Evolutionary conservation across 305 asterid genomes (phyloP).

Genomic region (Solanum aculeatissimum): DNA sequence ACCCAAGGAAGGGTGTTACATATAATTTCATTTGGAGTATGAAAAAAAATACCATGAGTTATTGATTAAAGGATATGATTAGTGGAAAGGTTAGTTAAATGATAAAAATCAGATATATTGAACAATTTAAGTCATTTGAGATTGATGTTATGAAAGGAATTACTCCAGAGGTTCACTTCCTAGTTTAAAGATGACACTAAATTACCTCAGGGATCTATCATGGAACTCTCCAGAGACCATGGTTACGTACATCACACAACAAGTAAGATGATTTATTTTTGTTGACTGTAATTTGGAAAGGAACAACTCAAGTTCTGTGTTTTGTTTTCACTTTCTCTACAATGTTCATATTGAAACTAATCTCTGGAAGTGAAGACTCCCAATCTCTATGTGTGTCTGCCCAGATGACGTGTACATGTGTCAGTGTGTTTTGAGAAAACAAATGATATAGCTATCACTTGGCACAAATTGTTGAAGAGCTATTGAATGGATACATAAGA

Average conservation of each 20-base stretch:
- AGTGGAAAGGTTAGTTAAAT: too few relatives aligned
- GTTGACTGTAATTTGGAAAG: background rate
- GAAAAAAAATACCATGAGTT: too few relatives aligned
- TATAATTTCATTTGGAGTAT: too few relatives aligned
- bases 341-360: background rate
- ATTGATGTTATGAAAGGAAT: too few relatives aligned
- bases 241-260: conserved; percentile 60
- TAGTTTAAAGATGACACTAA: conserved; percentile 79
- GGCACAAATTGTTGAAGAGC: background rate
- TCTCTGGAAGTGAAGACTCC: background rate
- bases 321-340: background rate
- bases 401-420: background rate
- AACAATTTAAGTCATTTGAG: too few relatives aligned
- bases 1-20: too few relatives aligned
- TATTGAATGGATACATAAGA: background rate
- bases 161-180: conserved; percentile 85
- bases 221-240: conserved; percentile 53
- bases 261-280: conserved; percentile 39
- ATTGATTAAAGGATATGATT: too few relatives aligned
- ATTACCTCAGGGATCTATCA: conserved; percentile 76
- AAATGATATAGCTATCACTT: background rate
- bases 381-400: background rate
- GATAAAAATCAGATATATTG: too few relatives aligned
- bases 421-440: background rate
- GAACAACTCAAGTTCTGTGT: background rate